phyloP scores from a whole-genome alignment of 768 basidiomycete species.

The Lactarius sanguifluus region DNA sequence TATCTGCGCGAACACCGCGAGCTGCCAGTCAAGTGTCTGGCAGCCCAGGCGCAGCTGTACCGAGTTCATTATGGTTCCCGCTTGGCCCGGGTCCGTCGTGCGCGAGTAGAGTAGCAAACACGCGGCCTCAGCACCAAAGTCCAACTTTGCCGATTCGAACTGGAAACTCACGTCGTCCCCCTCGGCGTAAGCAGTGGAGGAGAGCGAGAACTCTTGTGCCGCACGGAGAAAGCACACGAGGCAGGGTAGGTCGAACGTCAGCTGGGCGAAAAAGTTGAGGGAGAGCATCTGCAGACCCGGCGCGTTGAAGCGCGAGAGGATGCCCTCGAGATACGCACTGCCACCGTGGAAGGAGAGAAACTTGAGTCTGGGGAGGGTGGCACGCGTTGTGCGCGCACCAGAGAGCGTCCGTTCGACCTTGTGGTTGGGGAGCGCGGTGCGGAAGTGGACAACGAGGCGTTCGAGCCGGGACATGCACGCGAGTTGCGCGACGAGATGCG shows the following conservation, averaged over 20 bases:
- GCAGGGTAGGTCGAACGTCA: slow-evolving; percentile 1
- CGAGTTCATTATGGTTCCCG: neutral
- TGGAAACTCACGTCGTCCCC: too few species aligned
- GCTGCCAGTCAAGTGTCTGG: neutral
- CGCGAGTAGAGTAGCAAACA: too few species aligned
- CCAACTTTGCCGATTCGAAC: too few species aligned
- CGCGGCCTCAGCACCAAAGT: too few species aligned
- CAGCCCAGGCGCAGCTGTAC: neutral
- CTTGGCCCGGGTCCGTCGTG: neutral
- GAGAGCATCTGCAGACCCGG: neutral
- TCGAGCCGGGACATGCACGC: slow-evolving; percentile 5
- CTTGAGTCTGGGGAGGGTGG: neutral
- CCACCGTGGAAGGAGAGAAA: neutral
- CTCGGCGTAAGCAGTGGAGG: too few species aligned
- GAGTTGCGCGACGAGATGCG: neutral
- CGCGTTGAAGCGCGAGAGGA: neutral
- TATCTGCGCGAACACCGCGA: neutral
- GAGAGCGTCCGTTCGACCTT: neutral
- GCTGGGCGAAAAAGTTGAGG: slow-evolving; percentile 9
- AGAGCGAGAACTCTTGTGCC: too few species aligned
- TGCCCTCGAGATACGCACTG: slow-evolving; percentile 6
- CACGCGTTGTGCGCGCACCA: neutral
- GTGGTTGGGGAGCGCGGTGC: neutral
- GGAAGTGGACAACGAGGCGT: slow-evolving; percentile 5
- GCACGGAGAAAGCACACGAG: neutral